Conservation (phyloP, 164 flowering plant genomes). For the Litsea cubeba region DNA sequence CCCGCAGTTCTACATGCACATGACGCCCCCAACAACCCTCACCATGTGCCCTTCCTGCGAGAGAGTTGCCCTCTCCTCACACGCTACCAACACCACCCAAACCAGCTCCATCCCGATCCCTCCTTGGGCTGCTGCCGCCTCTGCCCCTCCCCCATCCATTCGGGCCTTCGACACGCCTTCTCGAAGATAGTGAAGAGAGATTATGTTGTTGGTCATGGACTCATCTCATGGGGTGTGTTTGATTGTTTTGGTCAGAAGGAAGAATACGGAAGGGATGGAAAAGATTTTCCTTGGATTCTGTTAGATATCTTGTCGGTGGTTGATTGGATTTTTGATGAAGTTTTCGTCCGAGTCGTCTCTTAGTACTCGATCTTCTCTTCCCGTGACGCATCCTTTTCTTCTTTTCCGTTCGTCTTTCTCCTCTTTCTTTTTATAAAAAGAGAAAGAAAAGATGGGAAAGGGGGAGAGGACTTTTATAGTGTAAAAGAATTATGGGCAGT, state of each 20-base stretch:
- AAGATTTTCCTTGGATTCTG: no score
- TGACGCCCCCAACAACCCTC: slow-evolving; percentile 79
- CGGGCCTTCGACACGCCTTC: slow-evolving; percentile 30
- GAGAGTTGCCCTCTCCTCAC: slow-evolving; percentile 50
- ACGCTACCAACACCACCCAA: slow-evolving; percentile 11
- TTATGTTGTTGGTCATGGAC: no score
- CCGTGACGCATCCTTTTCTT: not conserved
- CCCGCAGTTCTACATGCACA: slow-evolving; percentile 77
- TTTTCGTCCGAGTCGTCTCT: no score
- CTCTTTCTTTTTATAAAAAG: not conserved
- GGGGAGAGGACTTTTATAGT: not conserved
- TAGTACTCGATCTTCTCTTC: not conserved
- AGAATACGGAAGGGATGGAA: no score
- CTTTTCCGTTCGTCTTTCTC: not conserved
- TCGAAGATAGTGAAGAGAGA: not conserved
- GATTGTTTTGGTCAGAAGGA: no score
- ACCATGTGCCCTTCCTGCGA: slow-evolving; percentile 92
- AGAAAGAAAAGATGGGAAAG: not conserved
- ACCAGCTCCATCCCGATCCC: slow-evolving; percentile 21
- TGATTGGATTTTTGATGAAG: no score
- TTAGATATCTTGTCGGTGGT: no score
- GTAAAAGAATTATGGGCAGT: no score
- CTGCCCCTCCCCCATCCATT: slow-evolving; percentile 17
- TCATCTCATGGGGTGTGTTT: no score
- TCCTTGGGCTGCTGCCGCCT: slow-evolving; percentile 33